Evolutionary conservation across 805 yeast genomes (phyloP).

Genomic region (Millerago galiae): DNA sequence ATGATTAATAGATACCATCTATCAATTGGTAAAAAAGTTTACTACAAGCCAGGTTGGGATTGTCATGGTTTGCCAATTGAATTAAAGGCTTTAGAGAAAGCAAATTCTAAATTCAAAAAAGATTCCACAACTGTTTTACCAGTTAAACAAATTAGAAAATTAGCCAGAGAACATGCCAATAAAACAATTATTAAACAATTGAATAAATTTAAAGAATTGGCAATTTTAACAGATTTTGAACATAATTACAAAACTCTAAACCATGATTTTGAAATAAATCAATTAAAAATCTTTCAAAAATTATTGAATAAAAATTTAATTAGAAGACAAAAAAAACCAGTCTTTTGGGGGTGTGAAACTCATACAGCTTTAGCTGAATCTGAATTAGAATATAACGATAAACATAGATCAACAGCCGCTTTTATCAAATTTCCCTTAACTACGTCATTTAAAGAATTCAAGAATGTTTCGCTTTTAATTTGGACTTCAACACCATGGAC

Average conservation of each 20-base stretch:
- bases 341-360: conserved; percentile 95
- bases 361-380: conserved; percentile 95
- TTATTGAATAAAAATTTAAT: conserved; percentile 63
- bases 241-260: conserved; percentile 69
- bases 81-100: conserved; percentile 62
- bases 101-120: conserved; percentile 28
- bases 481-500: conserved; percentile 99
- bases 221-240: conserved; percentile 78
- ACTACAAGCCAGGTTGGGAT: conserved; percentile 95
- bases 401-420: conserved; percentile 63
- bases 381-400: conserved; percentile 79
- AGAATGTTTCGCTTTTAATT: conserved; percentile 39
- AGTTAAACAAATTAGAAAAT: conserved; percentile 51
- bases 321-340: conserved; percentile 86
- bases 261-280: conserved; percentile 65
- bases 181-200: conserved; percentile 59
- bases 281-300: conserved; percentile 60
- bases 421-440: conserved; percentile 60
- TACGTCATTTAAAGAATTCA: conserved; percentile 12
- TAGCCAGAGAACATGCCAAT: conserved; percentile 67
- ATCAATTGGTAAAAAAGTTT: conserved; percentile 52
- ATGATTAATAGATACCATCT: conserved; percentile 70
- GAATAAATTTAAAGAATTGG: conserved; percentile 59
- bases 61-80: conserved; percentile 98
- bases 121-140: conserved; percentile 30